Evolutionary conservation across 1,284 basidiomycete species (phyloP), one percentile per base, ranked within the genome.

Genomic region (Microbotryum intermedium): DNA sequence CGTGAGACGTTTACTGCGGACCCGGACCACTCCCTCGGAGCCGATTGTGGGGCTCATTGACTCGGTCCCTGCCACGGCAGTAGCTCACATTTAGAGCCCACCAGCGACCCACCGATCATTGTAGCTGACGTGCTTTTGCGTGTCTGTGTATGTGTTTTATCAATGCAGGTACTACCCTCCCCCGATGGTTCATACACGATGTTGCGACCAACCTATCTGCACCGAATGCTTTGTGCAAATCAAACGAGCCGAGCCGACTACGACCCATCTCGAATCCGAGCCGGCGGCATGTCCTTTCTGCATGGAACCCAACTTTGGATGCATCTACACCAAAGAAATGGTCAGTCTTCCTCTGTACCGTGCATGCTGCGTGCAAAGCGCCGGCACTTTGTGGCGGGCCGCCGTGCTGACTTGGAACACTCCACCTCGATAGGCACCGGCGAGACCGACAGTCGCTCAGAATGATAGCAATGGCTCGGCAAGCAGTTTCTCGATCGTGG

Each of bases 211-310:
- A 72, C 87, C 90, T 30, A 93, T 99, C 70, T 99, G 94, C 75
- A 97, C 94, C 39, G 94, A 99, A 76, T 99, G 94, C 74, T 98
- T 99, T 73, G 92, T 97, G 20, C 93, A 97, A 77, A 97, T 98
- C 78, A 97, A 97, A 78, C 86, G 94, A 57, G 83, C 82, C 53
- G 95, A 98, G 70, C 91, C 94, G 6, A 93, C 90, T 0, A 80
- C 89, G 5, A 94, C 90, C 0, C 91, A 95, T 75, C 79, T 94
- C 53, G 60, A 78, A 64, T 91, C 90, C 18, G 94, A 97, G 71
- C 88, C 93, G 0, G 90, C 93, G 5, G 87, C 89, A 7, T 98
- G 94, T 74, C 94, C 94, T 3, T 98, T 90, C 74, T 98, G 94
- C 72, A 90, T 97, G 49, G 91, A 95, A 75, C 85, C 91, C 50